phyloP scores from a whole-genome alignment of 345 rosid species.

The Eucalyptus grandis region DNA sequence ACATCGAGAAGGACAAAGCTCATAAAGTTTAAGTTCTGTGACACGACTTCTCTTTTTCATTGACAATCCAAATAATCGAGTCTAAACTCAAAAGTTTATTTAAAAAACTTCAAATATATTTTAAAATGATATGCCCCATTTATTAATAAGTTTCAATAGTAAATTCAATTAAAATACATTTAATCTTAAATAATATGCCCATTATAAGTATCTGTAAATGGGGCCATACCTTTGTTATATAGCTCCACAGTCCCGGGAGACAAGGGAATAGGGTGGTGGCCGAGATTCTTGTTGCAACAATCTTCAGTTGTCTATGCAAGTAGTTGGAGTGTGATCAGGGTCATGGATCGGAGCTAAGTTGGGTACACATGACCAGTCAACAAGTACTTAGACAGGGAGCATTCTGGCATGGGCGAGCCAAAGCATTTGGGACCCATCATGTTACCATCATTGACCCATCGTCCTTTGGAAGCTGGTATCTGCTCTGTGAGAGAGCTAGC shows the following conservation, averaged over 20 bases:
- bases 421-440: background rate
- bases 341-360: background rate
- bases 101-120: background rate
- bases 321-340: background rate
- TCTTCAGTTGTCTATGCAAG: background rate
- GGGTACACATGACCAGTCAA: background rate
- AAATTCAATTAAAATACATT: background rate
- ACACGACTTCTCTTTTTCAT: background rate
- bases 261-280: background rate
- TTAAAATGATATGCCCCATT: background rate
- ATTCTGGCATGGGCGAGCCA: background rate
- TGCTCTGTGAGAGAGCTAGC: background rate
- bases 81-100: background rate
- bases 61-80: background rate
- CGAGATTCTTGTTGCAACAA: background rate
- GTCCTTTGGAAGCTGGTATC: background rate
- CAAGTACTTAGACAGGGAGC: background rate
- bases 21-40: background rate
- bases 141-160: background rate
- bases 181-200: background rate
- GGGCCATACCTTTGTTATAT: background rate
- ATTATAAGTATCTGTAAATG: background rate
- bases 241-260: background rate
- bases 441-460: background rate
- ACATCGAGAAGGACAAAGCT: background rate